Base-by-base conservation (phyloP, 1,284 basidiomycete species). In the Porogramme epimiltina region DNA sequence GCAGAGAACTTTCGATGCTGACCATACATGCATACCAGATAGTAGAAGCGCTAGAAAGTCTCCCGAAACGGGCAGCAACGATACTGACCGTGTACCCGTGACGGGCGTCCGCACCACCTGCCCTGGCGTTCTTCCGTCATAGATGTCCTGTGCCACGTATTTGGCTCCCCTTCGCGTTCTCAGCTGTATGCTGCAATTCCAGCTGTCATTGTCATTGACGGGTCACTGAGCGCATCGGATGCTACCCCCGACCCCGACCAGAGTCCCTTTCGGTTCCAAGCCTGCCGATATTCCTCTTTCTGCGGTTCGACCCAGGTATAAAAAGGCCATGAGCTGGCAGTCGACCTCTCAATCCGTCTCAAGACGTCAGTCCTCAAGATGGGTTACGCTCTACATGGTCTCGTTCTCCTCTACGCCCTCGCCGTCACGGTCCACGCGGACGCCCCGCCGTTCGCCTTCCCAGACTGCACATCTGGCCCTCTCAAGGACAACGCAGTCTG, bases 401-500 rank as follows among this genome's bases (percentile, higher is more conserved):
- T 55, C 19, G 28, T 46, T 10, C 38, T 54, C 11, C 49, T 59
- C 25, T 36, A 47, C 33, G 54, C 45, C 3, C 28, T 52, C 16
- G 47, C 52, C 2, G 50, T 52, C 1, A 37, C 47, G 2, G 31
- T 45, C 18, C 38, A 49, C 5, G 39, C 45, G 9, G 34, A 24
- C 16, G 54, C 34, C 16, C 34, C 44, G 15, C 33, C 47, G n/a
- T 55, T 51, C 28, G 53, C 51, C 22, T 81, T 80, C 59, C 79
- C 79, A 1, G 74, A 80, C 56, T 82, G 80, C 43, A 56, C 55
- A n/a, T 68, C 66, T 52, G 74, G 70, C 0, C 78, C 78, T 10
- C 68, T 81, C 50, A 69, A 70, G 36, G 64, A 65, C 42, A 81
- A 77, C 56, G 59, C 70, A 3, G 74, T 82, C 19, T 84, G 81